Percentiles rank a stretch among this genome's conserved stretches.
Conservation (phyloP, 2,329 filamentous ascomycete species). For the Talaromyces islandicus region DNA sequence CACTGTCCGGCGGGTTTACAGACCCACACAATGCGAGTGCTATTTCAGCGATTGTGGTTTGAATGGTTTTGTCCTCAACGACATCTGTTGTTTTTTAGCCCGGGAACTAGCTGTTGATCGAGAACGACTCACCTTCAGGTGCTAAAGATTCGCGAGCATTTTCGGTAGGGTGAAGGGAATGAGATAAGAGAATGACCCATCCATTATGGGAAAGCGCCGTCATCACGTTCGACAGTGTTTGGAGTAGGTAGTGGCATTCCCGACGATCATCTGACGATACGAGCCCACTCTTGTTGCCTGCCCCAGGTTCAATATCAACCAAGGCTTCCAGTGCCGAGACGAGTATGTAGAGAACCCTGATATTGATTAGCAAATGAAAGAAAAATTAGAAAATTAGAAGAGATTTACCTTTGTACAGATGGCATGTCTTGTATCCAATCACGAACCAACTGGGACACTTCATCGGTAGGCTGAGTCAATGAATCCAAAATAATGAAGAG, state of each 20-base stretch:
- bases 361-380: not conserved
- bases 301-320: slow-evolving; percentile 15
- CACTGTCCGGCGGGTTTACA: slow-evolving; percentile 12
- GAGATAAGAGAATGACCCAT: slow-evolving; percentile 65
- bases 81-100: slow-evolving; percentile 14
- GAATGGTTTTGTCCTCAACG: slow-evolving; percentile 24
- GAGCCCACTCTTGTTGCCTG: not conserved
- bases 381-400: not conserved
- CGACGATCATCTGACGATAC: slow-evolving; percentile 59
- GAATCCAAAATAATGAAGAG: slow-evolving; percentile 76
- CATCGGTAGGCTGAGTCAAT: slow-evolving; percentile 64
- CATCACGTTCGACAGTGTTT: slow-evolving; percentile 67
- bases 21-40: slow-evolving; percentile 24
- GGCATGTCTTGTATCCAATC: slow-evolving; percentile 65
- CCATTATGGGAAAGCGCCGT: slow-evolving; percentile 61
- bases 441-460: slow-evolving; percentile 69
- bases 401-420: slow-evolving; percentile 45
- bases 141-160: slow-evolving; percentile 38
- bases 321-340: slow-evolving; percentile 29
- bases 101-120: not conserved
- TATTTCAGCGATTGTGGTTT: slow-evolving; percentile 27
- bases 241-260: slow-evolving; percentile 71
- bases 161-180: slow-evolving; percentile 46
- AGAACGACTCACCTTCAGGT: slow-evolving; percentile 42
- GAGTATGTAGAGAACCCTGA: slow-evolving; percentile 33